A percentile compares a stretch with the other conserved stretches of the same genome.
Evolutionary conservation across 2,329 filamentous ascomycete species (phyloP).

Genomic region (Aureobasidium lini): DNA sequence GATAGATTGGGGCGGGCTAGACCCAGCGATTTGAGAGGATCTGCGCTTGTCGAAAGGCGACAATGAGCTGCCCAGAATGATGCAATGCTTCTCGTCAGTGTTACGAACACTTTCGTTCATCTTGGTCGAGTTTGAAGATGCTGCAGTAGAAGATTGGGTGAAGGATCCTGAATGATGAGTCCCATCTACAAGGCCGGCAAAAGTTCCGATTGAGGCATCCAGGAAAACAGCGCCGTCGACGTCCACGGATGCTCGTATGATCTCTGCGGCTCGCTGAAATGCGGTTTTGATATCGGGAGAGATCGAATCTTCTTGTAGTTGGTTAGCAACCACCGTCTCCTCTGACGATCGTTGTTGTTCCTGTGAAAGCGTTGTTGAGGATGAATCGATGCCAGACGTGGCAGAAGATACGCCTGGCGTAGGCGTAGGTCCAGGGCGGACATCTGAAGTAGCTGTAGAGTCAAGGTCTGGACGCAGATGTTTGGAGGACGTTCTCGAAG

Average conservation of each 20-base stretch:
- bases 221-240: constrained; percentile 39
- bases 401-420: neutral
- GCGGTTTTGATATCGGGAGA: constrained; percentile 23
- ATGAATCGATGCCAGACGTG: neutral
- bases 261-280: constrained; percentile 37
- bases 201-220: constrained; percentile 23
- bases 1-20: neutral
- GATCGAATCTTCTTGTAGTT: constrained; percentile 27
- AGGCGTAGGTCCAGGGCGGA: neutral
- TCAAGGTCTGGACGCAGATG: neutral
- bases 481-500: neutral
- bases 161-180: neutral
- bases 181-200: constrained; percentile 16
- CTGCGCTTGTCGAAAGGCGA: neutral
- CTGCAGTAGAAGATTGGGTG: neutral
- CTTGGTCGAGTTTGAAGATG: neutral
- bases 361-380: neutral
- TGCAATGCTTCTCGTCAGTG: constrained; percentile 1
- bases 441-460: neutral
- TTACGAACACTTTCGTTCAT: neutral
- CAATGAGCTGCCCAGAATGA: constrained; percentile 2
- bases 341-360: neutral
- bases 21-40: neutral
- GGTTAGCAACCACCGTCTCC: neutral
- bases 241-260: constrained; percentile 37